Evolutionary conservation across 306 rosid genomes (phyloP).

Genomic region (Cyclanthera cordifolia): DNA sequence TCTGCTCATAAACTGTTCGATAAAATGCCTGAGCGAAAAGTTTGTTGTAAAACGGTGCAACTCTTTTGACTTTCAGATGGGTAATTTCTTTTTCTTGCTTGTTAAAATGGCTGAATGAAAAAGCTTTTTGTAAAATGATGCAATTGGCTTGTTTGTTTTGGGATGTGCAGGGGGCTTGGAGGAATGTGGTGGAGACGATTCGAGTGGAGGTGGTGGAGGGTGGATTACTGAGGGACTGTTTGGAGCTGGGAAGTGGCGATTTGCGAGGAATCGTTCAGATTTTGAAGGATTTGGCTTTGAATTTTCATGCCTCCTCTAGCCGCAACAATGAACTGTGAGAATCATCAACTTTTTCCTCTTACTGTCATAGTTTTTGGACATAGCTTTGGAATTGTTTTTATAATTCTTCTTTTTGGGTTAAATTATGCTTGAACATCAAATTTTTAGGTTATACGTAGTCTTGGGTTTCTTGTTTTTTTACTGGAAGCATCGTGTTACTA

Average conservation of each 20-base stretch:
- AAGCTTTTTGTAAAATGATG: neutral
- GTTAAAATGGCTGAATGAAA: too few relatives aligned
- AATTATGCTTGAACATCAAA: neutral
- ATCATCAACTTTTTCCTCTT: neutral
- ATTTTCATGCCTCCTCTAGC: slow-evolving; percentile 15
- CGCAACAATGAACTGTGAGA: neutral
- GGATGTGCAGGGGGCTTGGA: slow-evolving; percentile 37
- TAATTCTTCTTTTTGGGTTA: neutral
- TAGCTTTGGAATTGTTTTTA: too few relatives aligned
- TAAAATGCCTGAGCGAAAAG: too few relatives aligned
- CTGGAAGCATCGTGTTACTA: neutral
- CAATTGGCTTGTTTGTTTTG: slow-evolving; percentile 8
- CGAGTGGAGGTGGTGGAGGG: slow-evolving; percentile 58
- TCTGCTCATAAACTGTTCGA: too few relatives aligned
- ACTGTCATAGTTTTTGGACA: neutral
- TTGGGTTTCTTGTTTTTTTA: neutral
- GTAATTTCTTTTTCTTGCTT: neutral
- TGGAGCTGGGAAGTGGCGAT: slow-evolving; percentile 57
- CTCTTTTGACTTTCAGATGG: neutral
- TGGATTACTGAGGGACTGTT: slow-evolving; percentile 61
- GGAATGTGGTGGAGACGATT: slow-evolving; percentile 46
- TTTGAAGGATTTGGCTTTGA: slow-evolving; percentile 43
- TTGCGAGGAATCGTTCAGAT: slow-evolving; percentile 42
- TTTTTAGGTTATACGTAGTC: neutral
- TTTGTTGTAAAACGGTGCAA: too few relatives aligned